Conservation (phyloP, 768 basidiomycete genomes). For the Daedaleopsis nitida region DNA sequence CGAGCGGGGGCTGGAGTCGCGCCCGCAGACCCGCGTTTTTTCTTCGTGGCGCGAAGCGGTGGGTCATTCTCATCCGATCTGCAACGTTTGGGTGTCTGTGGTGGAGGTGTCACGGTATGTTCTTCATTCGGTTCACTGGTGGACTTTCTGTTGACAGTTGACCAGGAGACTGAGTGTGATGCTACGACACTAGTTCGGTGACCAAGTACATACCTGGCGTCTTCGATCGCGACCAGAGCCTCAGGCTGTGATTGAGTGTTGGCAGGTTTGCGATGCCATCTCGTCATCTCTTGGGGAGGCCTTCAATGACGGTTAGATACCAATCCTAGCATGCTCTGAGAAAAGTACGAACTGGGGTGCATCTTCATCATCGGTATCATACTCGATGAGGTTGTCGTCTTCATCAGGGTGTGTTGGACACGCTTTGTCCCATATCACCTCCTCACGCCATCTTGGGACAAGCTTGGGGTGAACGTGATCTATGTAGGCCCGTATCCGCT, state of each 20-base stretch:
- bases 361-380: conserved; percentile 13
- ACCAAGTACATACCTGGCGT: neutral
- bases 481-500: conserved; percentile 9
- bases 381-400: conserved; percentile 2
- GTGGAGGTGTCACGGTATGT: neutral
- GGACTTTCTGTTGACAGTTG: neutral
- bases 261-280: neutral
- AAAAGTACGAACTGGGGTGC: neutral
- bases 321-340: neutral
- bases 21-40: neutral
- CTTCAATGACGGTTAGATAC: neutral
- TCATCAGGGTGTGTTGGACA: conserved; percentile 3
- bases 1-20: neutral
- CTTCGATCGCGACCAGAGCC: neutral
- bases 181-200: neutral
- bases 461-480: conserved; percentile 5
- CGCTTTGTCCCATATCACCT: conserved; percentile 12
- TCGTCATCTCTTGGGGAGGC: neutral
- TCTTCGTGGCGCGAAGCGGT: neutral
- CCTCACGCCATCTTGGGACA: conserved; percentile 5
- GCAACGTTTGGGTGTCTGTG: neutral
- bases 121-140: neutral
- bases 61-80: neutral
- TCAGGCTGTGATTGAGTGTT: neutral
- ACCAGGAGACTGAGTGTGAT: neutral